Percentiles rank a stretch among this genome's conserved stretches.
Evolutionary conservation across 2,329 filamentous ascomycete species (phyloP).

Genomic region (Hypocreales sp.): DNA sequence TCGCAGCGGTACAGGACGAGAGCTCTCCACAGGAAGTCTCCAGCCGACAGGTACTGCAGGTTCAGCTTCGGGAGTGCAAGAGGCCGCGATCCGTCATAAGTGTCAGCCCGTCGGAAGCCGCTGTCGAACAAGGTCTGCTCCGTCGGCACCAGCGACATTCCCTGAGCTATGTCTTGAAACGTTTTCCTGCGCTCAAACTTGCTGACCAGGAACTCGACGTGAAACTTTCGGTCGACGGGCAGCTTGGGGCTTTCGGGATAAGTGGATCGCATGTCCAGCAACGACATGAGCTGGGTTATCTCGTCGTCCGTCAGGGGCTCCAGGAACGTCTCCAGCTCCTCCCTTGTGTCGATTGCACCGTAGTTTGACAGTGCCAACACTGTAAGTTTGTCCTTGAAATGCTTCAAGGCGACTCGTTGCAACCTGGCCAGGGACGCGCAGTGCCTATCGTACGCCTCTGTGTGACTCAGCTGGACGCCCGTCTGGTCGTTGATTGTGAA

Average conservation of each 20-base stretch:
- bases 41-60: constrained; percentile 84
- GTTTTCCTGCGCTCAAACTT: constrained; percentile 63
- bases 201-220: constrained; percentile 57
- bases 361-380: constrained; percentile 88
- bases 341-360: constrained; percentile 65
- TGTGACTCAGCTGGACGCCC: constrained; percentile 55
- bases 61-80: constrained; percentile 90
- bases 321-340: constrained; percentile 65
- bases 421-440: constrained; percentile 62
- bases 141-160: constrained; percentile 67
- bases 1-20: constrained; percentile 81
- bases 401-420: constrained; percentile 61
- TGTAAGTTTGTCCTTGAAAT: constrained; percentile 83
- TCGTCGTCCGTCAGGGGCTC: constrained; percentile 60
- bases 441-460: constrained; percentile 66
- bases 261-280: constrained; percentile 64
- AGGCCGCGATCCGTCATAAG: constrained; percentile 74
- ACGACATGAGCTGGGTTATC: constrained; percentile 48
- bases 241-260: constrained; percentile 63
- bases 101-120: constrained; percentile 64
- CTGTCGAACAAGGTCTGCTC: constrained; percentile 69
- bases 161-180: constrained; percentile 64
- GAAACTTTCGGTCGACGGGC: constrained; percentile 44
- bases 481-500: constrained; percentile 90
- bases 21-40: constrained; percentile 93